phyloP scores from a whole-genome alignment of 352 stramenopile species.

The Phytopythium sindhum region DNA sequence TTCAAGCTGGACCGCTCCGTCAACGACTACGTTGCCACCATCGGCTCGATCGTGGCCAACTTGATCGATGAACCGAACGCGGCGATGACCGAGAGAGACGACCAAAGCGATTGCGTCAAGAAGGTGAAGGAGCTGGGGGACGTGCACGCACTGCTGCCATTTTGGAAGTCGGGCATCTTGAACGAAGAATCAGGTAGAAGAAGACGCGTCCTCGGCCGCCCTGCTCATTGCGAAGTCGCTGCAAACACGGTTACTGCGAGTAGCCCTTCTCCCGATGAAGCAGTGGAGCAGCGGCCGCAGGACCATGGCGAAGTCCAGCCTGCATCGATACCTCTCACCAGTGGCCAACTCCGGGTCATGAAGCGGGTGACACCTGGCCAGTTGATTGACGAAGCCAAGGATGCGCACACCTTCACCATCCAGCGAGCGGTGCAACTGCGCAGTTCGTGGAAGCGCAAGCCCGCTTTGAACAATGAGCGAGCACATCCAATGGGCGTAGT shows the following conservation, averaged over 20 bases:
- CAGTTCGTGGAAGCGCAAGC: slow-evolving; percentile 49
- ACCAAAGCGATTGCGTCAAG: background rate
- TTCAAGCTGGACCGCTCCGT: slow-evolving; percentile 41
- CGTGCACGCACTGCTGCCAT: slow-evolving; percentile 38
- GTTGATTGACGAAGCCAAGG: slow-evolving; percentile 3
- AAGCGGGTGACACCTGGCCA: slow-evolving; percentile 6
- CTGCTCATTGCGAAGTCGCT: background rate
- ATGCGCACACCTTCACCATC: slow-evolving; percentile 42
- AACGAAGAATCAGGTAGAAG: background rate
- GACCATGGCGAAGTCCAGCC: background rate
- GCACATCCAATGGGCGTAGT: background rate
- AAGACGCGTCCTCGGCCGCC: background rate
- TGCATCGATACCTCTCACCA: background rate
- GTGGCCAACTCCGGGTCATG: background rate
- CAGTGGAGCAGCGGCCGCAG: background rate
- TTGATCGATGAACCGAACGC: slow-evolving; percentile 16
- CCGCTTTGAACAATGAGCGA: slow-evolving; percentile 9
- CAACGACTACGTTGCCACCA: slow-evolving; percentile 34
- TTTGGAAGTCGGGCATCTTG: slow-evolving; percentile 34
- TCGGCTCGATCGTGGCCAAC: slow-evolving; percentile 41
- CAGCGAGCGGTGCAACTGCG: slow-evolving; percentile 51
- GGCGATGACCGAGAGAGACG: slow-evolving; percentile 1
- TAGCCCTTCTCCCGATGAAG: background rate
- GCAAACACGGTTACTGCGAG: background rate
- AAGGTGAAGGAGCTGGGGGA: slow-evolving; percentile 41